A percentile compares a stretch with the other conserved stretches of the same genome.
Evolutionary conservation across 2,329 filamentous ascomycete genomes (phyloP).

Genomic region (Teratosphaeria epicoccoides): DNA sequence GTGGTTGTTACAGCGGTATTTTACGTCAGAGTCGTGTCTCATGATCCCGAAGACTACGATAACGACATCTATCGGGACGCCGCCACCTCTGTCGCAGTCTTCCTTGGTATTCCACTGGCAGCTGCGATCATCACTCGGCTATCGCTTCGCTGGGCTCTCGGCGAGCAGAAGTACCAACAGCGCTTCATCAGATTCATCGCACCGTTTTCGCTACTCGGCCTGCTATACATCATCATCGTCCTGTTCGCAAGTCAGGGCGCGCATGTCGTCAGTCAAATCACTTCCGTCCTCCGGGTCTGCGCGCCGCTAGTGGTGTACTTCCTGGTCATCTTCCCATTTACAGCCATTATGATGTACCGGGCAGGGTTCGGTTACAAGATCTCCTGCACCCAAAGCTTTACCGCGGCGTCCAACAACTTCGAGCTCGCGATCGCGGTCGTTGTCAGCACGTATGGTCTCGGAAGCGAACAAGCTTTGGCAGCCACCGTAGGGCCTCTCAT

Average conservation of each 20-base stretch:
- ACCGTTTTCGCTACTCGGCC: conserved; percentile 68
- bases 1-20: conserved; percentile 29
- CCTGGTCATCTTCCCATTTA: conserved; percentile 53
- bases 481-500: conserved; percentile 76
- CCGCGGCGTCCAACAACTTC: conserved; percentile 86
- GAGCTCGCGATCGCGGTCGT: conserved; percentile 84
- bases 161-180: conserved; percentile 52
- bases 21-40: conserved; percentile 52
- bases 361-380: conserved; percentile 65
- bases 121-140: conserved; percentile 70
- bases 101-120: conserved; percentile 69
- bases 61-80: conserved; percentile 38
- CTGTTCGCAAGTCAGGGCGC: conserved; percentile 73
- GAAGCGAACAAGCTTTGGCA: conserved; percentile 71
- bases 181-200: conserved; percentile 59
- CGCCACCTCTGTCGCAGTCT: conserved; percentile 71
- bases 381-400: conserved; percentile 70
- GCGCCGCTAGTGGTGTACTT: conserved; percentile 80
- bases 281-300: conserved; percentile 68
- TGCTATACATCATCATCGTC: conserved; percentile 78
- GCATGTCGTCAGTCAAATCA: conserved; percentile 71
- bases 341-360: conserved; percentile 50
- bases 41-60: conserved; percentile 31
- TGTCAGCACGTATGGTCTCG: conserved; percentile 65
- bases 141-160: conserved; percentile 43